Percentiles rank a stretch among this genome's conserved stretches.
These are phyloP conservation scores for Gyromitra esculenta DNA, from an alignment of 2,329 filamentous ascomycete species.

Conservation along the genomic window DNA sequence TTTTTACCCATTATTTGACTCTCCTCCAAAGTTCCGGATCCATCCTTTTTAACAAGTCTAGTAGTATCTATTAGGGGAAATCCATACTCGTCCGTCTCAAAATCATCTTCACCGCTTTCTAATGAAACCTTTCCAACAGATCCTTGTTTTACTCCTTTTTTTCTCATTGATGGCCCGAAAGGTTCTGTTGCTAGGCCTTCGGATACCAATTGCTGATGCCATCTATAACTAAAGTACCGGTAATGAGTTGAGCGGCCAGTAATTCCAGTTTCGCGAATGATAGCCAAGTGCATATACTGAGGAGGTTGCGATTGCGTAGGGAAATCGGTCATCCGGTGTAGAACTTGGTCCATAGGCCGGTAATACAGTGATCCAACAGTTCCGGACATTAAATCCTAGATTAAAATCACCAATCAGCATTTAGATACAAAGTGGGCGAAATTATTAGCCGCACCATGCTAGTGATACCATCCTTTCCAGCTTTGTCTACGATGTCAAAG, in stretches of 20 bases:
- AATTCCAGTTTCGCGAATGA: constrained; percentile 56
- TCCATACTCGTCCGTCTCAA: constrained; percentile 51
- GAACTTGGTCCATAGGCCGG: constrained; percentile 55
- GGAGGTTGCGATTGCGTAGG: constrained; percentile 54
- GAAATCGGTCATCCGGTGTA: constrained; percentile 54
- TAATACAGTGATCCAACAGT: constrained; percentile 55
- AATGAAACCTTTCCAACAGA: constrained; percentile 42
- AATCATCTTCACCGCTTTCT: constrained; percentile 33
- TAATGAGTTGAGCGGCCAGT: constrained; percentile 55
- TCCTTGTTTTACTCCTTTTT: constrained; percentile 51
- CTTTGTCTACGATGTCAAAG: constrained; percentile 53
- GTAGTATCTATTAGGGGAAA: constrained; percentile 48
- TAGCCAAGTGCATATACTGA: constrained; percentile 54
- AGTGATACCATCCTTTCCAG: constrained; percentile 54
- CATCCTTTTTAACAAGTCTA: constrained; percentile 53
- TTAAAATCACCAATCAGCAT: constrained; percentile 12
- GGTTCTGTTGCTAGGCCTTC: constrained; percentile 53
- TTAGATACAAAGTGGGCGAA: constrained; percentile 7
- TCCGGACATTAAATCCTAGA: constrained; percentile 51
- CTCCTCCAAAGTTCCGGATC: constrained; percentile 51
- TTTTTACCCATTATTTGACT: constrained; percentile 49
- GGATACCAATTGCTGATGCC: constrained; percentile 54
- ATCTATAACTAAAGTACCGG: constrained; percentile 54
- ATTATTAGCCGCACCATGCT: constrained; percentile 52
- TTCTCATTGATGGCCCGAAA: constrained; percentile 48